Evolutionary conservation across 192 early-diverging fungal species (phyloP).

Genomic region (Coemansia sp.): DNA sequence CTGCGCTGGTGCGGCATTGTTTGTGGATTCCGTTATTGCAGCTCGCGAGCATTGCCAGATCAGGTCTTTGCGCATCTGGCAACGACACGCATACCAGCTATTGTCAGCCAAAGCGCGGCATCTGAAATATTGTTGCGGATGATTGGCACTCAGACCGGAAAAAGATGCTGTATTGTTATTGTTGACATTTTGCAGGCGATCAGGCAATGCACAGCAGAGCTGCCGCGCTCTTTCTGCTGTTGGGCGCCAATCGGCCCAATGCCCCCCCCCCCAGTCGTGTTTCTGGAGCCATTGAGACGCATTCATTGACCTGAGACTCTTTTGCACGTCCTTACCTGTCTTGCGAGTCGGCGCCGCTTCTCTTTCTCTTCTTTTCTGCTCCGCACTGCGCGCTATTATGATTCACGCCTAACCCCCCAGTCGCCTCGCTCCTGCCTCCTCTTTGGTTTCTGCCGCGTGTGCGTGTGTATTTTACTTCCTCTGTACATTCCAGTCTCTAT

Average conservation of each 20-base stretch:
- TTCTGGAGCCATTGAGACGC: no score
- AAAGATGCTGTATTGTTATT: background rate
- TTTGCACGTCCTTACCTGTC: no score
- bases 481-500: background rate
- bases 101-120: slow-evolving; percentile 1
- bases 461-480: slow-evolving; percentile 1
- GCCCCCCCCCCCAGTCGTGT: no score
- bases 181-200: background rate
- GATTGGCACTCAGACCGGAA: slow-evolving; percentile 4
- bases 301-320: no score
- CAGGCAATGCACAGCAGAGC: no score
- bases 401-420: no score
- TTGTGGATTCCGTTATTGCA: background rate
- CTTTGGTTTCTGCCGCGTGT: background rate
- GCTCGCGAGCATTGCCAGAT: slow-evolving; percentile 6
- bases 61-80: slow-evolving; percentile 11
- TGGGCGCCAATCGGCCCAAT: no score
- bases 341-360: background rate
- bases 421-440: background rate
- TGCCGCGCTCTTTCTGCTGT: no score
- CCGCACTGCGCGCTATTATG: slow-evolving; percentile 1
- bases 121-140: slow-evolving; percentile 2
- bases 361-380: background rate
- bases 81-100: background rate
- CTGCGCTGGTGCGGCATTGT: no score